phyloP scores from a whole-genome alignment of 495 filamentous ascomycete genomes.

The Penicillium malachiteum region DNA sequence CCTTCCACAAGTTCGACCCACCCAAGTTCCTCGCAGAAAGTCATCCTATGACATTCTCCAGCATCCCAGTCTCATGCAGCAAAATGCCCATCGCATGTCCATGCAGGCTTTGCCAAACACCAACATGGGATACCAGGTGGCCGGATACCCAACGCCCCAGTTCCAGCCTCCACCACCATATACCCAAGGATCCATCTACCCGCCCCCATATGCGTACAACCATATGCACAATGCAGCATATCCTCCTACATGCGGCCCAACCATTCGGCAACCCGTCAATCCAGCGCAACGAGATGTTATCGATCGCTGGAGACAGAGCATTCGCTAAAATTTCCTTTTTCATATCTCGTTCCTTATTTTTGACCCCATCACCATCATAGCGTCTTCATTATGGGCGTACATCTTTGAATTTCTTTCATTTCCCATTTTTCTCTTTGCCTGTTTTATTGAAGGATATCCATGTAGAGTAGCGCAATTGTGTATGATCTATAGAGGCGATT shows the following conservation, averaged over 20 bases:
- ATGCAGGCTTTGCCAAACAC: slow-evolving; percentile 32
- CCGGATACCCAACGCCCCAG: slow-evolving; percentile 18
- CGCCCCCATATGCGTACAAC: slow-evolving; percentile 30
- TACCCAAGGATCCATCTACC: slow-evolving; percentile 26
- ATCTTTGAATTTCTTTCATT: background rate
- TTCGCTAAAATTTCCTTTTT: slow-evolving; percentile 36
- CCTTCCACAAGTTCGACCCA: slow-evolving; percentile 59
- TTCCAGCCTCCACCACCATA: slow-evolving; percentile 15
- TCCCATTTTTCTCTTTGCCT: background rate
- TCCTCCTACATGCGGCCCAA: slow-evolving; percentile 30
- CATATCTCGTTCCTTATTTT: slow-evolving; percentile 12
- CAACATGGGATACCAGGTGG: slow-evolving; percentile 17
- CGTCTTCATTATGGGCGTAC: slow-evolving; percentile 20
- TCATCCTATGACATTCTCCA: slow-evolving; percentile 28
- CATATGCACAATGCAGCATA: slow-evolving; percentile 35
- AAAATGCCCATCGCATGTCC: slow-evolving; percentile 30
- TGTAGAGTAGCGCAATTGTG: slow-evolving; percentile 23
- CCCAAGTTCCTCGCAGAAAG: slow-evolving; percentile 32
- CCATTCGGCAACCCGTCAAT: slow-evolving; percentile 39
- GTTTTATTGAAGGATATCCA: slow-evolving; percentile 18
- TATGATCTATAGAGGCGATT: slow-evolving; percentile 13
- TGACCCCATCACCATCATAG: slow-evolving; percentile 17
- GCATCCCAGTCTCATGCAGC: slow-evolving; percentile 12
- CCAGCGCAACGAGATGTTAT: slow-evolving; percentile 73
- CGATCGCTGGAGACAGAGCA: slow-evolving; percentile 86